Base-by-base conservation (phyloP, 2,329 filamentous ascomycete species). In the Chaetoscypha palmicola region DNA sequence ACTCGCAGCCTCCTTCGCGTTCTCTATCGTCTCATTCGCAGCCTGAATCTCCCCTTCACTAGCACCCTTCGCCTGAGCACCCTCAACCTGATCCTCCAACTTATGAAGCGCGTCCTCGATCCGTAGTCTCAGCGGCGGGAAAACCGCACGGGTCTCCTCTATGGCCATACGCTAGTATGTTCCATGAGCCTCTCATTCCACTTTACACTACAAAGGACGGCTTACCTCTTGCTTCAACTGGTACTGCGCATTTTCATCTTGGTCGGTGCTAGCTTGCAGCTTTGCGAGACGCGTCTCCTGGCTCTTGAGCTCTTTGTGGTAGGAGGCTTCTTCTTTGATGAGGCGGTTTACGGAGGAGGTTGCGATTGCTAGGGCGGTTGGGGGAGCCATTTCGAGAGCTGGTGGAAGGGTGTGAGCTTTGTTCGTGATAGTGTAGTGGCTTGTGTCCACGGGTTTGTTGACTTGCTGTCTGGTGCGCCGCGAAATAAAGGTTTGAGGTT, bases 301-400 rank as follows among this genome's bases (percentile, higher is more conserved):
- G 52, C 82, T 72, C 51, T 76, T 70, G 16, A 90, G 75, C 65
- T 98, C 92, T 62, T 84, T 84, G 71, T 90, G 84, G 69, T 98
- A 97, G 58, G 83, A 91, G 30, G 76, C 72, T 65, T 96, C 87
- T 66, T 98, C 92, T 66, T 94, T 96, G 54, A 95, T 78, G 37
- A 97, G 77, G 47, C 92, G 87, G 57, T 77, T 73, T 54, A 97
- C 79, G 16, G 87, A 80, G 49, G 82, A 78, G 19, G 86, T 92
- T 34, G 84, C 81, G 61, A 96, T 92, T 58, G 78, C 67, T 63
- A 96, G 79, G 55, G 81, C 76, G 1, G 82, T 81, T 34, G 86
- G 85, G 23, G 87, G 74, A 3, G 86, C 75, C 89, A 95, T 95
- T 16, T 34, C 34, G 17, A 28, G 24, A 28, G 12, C 12, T 28